These are phyloP conservation scores for Dactylellina cionopaga DNA, from an alignment of 2,329 filamentous ascomycete genomes.

Conservation along the genomic window DNA sequence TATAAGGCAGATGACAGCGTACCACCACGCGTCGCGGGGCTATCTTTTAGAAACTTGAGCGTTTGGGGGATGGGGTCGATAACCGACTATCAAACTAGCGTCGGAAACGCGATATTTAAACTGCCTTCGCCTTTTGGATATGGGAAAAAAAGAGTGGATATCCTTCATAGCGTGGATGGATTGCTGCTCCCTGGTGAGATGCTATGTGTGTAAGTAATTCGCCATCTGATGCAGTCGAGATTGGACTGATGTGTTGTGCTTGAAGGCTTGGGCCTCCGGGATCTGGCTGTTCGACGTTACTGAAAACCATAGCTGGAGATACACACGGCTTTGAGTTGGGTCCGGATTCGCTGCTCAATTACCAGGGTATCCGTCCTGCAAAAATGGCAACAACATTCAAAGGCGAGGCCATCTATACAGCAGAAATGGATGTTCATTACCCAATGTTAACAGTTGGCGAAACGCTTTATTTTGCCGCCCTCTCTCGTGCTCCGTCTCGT, in stretches of 20 bases:
- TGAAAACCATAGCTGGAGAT: constrained; percentile 74
- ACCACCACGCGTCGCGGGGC: constrained; percentile 60
- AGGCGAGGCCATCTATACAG: constrained; percentile 87
- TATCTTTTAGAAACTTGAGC: constrained; percentile 61
- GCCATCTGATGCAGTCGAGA: neutral
- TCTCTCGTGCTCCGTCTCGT: constrained; percentile 72
- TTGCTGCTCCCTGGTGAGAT: constrained; percentile 64
- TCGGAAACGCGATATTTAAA: constrained; percentile 71
- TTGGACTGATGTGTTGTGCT: neutral
- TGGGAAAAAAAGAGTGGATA: constrained; percentile 67
- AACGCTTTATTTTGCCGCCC: constrained; percentile 80
- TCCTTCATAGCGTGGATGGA: constrained; percentile 74
- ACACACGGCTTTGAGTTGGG: constrained; percentile 80
- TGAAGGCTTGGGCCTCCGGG: constrained; percentile 7
- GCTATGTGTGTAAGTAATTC: constrained; percentile 18
- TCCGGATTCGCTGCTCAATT: constrained; percentile 77
- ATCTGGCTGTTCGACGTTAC: constrained; percentile 58
- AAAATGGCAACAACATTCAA: constrained; percentile 82
- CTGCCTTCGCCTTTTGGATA: constrained; percentile 57
- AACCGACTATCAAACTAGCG: constrained; percentile 77
- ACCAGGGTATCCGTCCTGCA: constrained; percentile 71
- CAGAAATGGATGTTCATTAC: constrained; percentile 84
- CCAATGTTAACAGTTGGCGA: constrained; percentile 80
- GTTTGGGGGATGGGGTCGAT: constrained; percentile 64
- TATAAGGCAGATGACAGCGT: constrained; percentile 58